These are phyloP conservation scores for Metschnikowia lochheadii DNA, from an alignment of 805 yeast species.

Conservation along the genomic window DNA sequence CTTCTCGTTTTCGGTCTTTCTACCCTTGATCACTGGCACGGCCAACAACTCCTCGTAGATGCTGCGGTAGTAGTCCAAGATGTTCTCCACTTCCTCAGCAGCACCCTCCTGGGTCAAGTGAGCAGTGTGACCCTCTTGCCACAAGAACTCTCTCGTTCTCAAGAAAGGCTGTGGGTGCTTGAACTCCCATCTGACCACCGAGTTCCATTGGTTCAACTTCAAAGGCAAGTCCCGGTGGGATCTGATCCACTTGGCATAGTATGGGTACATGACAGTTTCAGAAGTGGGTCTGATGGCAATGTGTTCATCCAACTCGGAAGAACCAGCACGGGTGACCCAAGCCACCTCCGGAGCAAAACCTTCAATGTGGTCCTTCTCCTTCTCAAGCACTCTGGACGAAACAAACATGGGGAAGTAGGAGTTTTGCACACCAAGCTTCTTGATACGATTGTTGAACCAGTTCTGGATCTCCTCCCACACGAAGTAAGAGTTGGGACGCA, in stretches of 20 bases:
- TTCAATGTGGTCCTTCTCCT: constrained; percentile 97
- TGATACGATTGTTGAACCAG: constrained; percentile 79
- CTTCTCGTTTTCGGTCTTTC: constrained; percentile 94
- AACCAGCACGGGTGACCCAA: constrained; percentile 98
- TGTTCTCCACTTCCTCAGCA: constrained; percentile 74
- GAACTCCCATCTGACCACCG: constrained; percentile 99
- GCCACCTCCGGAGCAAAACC: constrained; percentile 99
- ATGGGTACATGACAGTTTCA: constrained; percentile 99
- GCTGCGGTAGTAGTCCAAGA: constrained; percentile 79
- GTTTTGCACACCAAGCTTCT: constrained; percentile 85
- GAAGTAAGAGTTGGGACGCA: constrained; percentile 91
- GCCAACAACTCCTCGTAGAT: constrained; percentile 91
- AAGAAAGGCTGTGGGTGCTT: constrained; percentile 99
- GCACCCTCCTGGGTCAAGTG: constrained; percentile 84
- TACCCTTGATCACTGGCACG: constrained; percentile 94
- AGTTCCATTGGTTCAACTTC: constrained; percentile 97
- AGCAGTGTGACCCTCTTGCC: constrained; percentile 99
- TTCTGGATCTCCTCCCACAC: constrained; percentile 93
- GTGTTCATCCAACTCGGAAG: constrained; percentile 92
- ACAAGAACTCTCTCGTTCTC: constrained; percentile 97
- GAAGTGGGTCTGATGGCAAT: constrained; percentile 99
- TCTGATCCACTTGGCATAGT: constrained; percentile 98
- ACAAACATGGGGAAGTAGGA: constrained; percentile 99
- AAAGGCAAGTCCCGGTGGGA: constrained; percentile 97
- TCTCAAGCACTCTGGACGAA: constrained; percentile 85